Conservation (phyloP, 495 filamentous ascomycete genomes). For the Cercophora samala region DNA sequence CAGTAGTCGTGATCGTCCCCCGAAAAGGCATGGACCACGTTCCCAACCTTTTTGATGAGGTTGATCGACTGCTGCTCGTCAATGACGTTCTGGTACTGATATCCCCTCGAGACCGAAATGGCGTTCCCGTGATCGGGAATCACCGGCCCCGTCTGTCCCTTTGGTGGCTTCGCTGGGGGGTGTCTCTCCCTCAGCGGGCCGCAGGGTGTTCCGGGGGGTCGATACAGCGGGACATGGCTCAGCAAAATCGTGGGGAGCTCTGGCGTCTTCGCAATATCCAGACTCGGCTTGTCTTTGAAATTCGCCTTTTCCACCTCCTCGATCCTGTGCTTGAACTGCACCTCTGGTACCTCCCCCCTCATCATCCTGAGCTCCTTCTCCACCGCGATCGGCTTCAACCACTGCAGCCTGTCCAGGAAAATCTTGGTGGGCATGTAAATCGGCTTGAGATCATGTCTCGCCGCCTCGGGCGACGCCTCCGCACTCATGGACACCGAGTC, state of each 20-base stretch:
- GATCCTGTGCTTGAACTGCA: slow-evolving; percentile 51
- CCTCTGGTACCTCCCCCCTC: slow-evolving; percentile 46
- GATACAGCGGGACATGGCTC: slow-evolving; percentile 87
- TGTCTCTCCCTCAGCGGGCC: slow-evolving; percentile 82
- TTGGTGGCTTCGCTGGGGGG: slow-evolving; percentile 63
- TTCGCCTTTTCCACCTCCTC: slow-evolving; percentile 46
- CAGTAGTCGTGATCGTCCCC: slow-evolving; percentile 99
- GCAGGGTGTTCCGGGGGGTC: slow-evolving; percentile 76
- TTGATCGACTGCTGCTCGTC: slow-evolving; percentile 66
- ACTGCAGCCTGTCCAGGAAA: slow-evolving; percentile 65
- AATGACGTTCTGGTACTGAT: slow-evolving; percentile 97
- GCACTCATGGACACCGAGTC: slow-evolving; percentile 86
- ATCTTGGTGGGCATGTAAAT: slow-evolving; percentile 75
- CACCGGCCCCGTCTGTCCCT: slow-evolving; percentile 50
- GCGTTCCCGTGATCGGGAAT: slow-evolving; percentile 73
- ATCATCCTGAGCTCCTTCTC: slow-evolving; percentile 53
- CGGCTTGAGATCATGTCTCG: slow-evolving; percentile 44
- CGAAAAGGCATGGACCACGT: slow-evolving; percentile 78
- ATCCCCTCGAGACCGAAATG: slow-evolving; percentile 69
- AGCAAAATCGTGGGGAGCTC: slow-evolving; percentile 81
- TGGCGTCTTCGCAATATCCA: slow-evolving; percentile 34
- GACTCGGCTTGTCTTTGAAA: slow-evolving; percentile 37
- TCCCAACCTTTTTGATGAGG: slow-evolving; percentile 67
- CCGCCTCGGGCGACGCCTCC: slow-evolving; percentile 38
- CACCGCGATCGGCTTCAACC: slow-evolving; percentile 50